A percentile compares a stretch with the other conserved stretches of the same genome.
Conservation (phyloP, 2,329 filamentous ascomycete species). For the Epichloe hybrida region DNA sequence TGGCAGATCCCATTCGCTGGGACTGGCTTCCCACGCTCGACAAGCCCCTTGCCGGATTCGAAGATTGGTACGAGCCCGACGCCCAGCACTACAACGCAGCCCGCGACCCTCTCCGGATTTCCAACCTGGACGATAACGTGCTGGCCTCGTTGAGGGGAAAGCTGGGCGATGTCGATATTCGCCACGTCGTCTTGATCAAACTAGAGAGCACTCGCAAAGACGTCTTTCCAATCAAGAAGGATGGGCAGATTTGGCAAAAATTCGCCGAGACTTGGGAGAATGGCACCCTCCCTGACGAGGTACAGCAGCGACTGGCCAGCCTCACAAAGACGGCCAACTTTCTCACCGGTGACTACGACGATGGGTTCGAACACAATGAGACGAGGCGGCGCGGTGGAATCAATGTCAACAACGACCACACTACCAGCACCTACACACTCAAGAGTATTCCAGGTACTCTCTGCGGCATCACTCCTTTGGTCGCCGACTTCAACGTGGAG, state of each 20-base stretch:
- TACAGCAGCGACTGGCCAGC: constrained; percentile 14
- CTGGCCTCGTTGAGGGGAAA: constrained; percentile 14
- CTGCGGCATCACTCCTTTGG: constrained; percentile 27
- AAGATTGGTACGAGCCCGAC: constrained; percentile 14
- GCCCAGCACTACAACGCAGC: constrained; percentile 20
- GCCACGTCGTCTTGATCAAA: constrained; percentile 28
- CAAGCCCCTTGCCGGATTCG: constrained; percentile 11
- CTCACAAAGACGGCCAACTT: constrained; percentile 20
- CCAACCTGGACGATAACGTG: constrained; percentile 23
- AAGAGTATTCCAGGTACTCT: constrained; percentile 29
- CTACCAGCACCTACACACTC: constrained; percentile 28
- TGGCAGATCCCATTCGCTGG: constrained; percentile 10
- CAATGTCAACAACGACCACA: constrained; percentile 25
- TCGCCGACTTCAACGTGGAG: constrained; percentile 30
- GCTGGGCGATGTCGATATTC: constrained; percentile 21
- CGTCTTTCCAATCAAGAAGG: constrained; percentile 29
- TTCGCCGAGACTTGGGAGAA: constrained; percentile 19
- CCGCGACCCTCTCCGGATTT: constrained; percentile 26
- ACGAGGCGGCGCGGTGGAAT: constrained; percentile 23
- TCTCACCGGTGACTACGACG: constrained; percentile 21
- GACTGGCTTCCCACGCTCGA: constrained; percentile 13
- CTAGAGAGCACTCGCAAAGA: constrained; percentile 31
- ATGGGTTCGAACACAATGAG: constrained; percentile 18
- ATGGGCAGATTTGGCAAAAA: constrained; percentile 23
- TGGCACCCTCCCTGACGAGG: constrained; percentile 18